These are phyloP conservation scores for Mycena olivaceomarginata DNA, from an alignment of 768 basidiomycete species.

Conservation along the genomic window DNA sequence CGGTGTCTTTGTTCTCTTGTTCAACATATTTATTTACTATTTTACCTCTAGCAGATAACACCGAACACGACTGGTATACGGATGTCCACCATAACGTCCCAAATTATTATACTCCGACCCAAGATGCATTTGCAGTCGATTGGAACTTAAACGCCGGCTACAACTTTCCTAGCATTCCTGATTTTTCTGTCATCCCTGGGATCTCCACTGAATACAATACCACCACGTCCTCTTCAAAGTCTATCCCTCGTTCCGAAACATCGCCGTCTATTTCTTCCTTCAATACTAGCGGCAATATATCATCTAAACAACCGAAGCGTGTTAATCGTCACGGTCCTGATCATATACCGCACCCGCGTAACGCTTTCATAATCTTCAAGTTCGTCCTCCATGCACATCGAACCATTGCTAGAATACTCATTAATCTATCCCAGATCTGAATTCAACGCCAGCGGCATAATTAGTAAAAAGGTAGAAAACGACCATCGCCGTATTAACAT, in stretches of 20 bases:
- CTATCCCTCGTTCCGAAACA: constrained; percentile 8
- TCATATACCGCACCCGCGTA: constrained; percentile 86
- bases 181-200: background rate
- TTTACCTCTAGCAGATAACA: constrained; percentile 11
- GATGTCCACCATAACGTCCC: background rate
- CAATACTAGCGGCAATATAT: background rate
- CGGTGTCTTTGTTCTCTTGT: constrained; percentile 11
- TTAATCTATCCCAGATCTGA: constrained; percentile 58
- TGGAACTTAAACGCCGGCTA: background rate
- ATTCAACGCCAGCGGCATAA: constrained; percentile 72
- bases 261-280: constrained; percentile 1
- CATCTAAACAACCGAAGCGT: constrained; percentile 40
- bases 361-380: constrained; percentile 88
- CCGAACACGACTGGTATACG: background rate
- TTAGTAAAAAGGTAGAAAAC: constrained; percentile 68
- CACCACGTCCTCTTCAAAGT: constrained; percentile 21
- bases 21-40: constrained; percentile 16
- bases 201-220: background rate
- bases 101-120: constrained; percentile 5
- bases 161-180: background rate
- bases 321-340: constrained; percentile 49
- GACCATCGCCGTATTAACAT: constrained; percentile 77
- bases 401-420: constrained; percentile 52
- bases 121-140: background rate
- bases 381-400: constrained; percentile 66